Conservation (phyloP, 2,329 filamentous ascomycete species). For the Spiromastix sp. region DNA sequence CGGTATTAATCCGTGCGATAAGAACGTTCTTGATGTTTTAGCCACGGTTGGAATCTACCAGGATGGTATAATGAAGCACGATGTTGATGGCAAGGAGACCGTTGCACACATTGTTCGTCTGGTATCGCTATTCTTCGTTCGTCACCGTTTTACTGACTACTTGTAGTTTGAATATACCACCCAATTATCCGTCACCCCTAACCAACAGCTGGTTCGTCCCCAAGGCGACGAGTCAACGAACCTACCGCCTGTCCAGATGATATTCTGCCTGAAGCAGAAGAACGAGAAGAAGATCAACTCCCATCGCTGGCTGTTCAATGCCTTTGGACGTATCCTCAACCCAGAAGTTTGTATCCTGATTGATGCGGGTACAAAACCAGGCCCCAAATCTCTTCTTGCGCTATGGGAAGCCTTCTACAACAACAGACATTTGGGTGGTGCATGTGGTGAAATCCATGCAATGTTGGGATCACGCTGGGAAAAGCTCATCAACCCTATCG, state of each 20-base stretch:
- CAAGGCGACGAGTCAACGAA: constrained; percentile 74
- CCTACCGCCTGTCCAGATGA: constrained; percentile 94
- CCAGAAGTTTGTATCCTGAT: constrained; percentile 93
- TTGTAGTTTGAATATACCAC: constrained; percentile 85
- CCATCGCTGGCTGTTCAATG: constrained; percentile 96
- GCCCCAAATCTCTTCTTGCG: constrained; percentile 76
- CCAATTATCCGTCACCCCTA: constrained; percentile 88
- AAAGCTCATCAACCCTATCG: constrained; percentile 87
- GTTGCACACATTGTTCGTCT: constrained; percentile 70
- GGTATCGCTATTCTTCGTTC: background rate
- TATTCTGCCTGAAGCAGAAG: constrained; percentile 97
- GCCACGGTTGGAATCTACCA: constrained; percentile 94
- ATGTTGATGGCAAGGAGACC: constrained; percentile 94
- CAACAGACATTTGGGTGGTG: constrained; percentile 95
- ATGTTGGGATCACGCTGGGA: constrained; percentile 87
- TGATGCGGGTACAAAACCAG: constrained; percentile 95
- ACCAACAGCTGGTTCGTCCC: constrained; percentile 89
- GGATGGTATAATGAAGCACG: constrained; percentile 97
- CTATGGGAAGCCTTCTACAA: constrained; percentile 99
- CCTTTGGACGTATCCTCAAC: constrained; percentile 91
- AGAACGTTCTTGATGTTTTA: constrained; percentile 82
- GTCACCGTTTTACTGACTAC: background rate
- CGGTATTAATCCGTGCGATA: constrained; percentile 95
- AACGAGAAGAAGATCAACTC: constrained; percentile 99
- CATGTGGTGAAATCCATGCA: constrained; percentile 97